These are phyloP conservation scores for Hypoxylon sp. DNA, from an alignment of 2,329 filamentous ascomycete species.

Conservation along the genomic window DNA sequence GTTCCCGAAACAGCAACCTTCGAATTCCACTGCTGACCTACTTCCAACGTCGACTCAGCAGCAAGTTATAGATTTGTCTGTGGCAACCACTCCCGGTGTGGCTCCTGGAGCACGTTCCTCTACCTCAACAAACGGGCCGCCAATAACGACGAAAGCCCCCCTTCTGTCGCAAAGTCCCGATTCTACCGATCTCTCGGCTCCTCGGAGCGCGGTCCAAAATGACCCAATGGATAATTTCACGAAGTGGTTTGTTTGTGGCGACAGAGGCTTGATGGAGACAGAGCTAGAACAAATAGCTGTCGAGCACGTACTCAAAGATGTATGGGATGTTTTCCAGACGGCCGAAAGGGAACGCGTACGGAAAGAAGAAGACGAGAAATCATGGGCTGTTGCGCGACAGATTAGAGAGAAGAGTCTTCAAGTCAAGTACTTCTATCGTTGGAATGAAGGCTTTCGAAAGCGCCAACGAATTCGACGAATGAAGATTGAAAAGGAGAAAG, in stretches of 20 bases:
- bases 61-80: not conserved
- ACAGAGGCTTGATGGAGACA: conserved; percentile 65
- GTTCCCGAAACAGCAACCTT: conserved; percentile 1
- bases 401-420: conserved; percentile 64
- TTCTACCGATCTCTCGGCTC: conserved; percentile 1
- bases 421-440: conserved; percentile 69
- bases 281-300: conserved; percentile 61
- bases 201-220: conserved; percentile 41
- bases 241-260: conserved; percentile 67
- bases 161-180: not conserved
- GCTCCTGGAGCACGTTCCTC: not conserved
- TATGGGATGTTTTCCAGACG: conserved; percentile 57
- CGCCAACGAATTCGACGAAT: conserved; percentile 64
- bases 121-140: not conserved
- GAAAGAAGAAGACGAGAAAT: conserved; percentile 63
- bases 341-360: conserved; percentile 58
- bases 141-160: not conserved
- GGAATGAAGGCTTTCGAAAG: conserved; percentile 64
- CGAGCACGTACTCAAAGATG: conserved; percentile 58
- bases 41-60: not conserved
- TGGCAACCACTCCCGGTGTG: not conserved
- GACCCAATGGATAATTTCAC: conserved; percentile 64
- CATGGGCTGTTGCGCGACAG: conserved; percentile 60
- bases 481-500: conserved; percentile 63
- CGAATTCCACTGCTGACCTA: not conserved